These are phyloP conservation scores for Metschnikowia henanensis DNA, from an alignment of 805 yeast genomes.

Conservation along the genomic window DNA sequence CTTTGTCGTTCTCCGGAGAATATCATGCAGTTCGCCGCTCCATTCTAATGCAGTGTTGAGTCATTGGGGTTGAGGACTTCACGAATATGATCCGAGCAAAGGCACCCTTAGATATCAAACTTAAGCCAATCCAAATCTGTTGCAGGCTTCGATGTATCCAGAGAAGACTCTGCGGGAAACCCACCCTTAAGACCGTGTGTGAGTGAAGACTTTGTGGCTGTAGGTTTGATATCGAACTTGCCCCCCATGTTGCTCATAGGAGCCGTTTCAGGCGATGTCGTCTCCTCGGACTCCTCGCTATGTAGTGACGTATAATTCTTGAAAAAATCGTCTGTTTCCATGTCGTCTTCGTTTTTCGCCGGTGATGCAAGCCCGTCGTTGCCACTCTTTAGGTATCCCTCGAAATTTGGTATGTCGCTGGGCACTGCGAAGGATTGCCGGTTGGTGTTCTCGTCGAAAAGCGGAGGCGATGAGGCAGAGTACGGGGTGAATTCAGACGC, in stretches of 20 bases:
- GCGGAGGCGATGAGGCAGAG: slow-evolving; percentile 16
- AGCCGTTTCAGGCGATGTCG: slow-evolving; percentile 12
- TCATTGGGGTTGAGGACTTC: too few species aligned
- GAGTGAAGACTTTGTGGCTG: slow-evolving; percentile 15
- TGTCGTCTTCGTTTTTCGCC: slow-evolving; percentile 16
- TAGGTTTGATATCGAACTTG: slow-evolving; percentile 17
- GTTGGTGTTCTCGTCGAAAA: slow-evolving; percentile 4
- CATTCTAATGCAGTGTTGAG: too few species aligned
- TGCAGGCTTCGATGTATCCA: slow-evolving; percentile 14
- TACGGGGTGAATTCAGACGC: slow-evolving; percentile 12
- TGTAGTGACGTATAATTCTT: slow-evolving; percentile 24
- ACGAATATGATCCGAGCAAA: too few species aligned
- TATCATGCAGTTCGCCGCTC: too few species aligned
- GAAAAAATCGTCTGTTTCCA: slow-evolving; percentile 23
- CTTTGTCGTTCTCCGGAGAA: too few species aligned
- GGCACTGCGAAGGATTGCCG: slow-evolving; percentile 15
- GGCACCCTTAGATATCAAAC: slow-evolving; percentile 24
- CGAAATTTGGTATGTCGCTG: slow-evolving; percentile 10
- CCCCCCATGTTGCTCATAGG: slow-evolving; percentile 14
- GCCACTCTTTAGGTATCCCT: slow-evolving; percentile 2
- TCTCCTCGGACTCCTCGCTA: slow-evolving; percentile 18
- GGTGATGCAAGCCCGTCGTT: slow-evolving; percentile 12
- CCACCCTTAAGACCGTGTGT: slow-evolving; percentile 20
- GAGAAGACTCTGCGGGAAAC: not conserved
- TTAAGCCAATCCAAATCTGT: slow-evolving; percentile 35